phyloP scores from a whole-genome alignment of 2,329 filamentous ascomycete species.

The Sporothrix brasiliensis region DNA sequence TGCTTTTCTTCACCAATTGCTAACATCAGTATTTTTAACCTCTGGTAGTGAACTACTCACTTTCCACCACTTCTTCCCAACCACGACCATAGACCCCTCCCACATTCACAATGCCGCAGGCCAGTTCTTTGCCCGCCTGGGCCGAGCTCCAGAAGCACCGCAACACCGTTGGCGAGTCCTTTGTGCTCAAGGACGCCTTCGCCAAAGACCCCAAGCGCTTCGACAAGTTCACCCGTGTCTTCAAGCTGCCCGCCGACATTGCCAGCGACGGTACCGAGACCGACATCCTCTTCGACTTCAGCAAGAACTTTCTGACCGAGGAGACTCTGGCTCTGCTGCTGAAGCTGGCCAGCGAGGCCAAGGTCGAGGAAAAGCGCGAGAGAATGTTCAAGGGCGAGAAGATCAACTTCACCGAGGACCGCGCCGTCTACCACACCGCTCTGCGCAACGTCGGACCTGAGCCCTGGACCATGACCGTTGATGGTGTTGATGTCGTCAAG shows the following conservation, averaged over 20 bases:
- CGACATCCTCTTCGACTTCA: slow-evolving; percentile 97
- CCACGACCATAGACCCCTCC: neutral
- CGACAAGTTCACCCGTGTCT: slow-evolving; percentile 84
- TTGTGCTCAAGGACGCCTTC: slow-evolving; percentile 93
- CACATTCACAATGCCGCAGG: slow-evolving; percentile 68
- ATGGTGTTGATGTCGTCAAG: slow-evolving; percentile 90
- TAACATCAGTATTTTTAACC: neutral
- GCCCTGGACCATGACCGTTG: slow-evolving; percentile 80
- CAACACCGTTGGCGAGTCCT: slow-evolving; percentile 80
- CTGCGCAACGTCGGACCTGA: slow-evolving; percentile 75
- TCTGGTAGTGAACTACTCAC: neutral
- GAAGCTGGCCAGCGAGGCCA: slow-evolving; percentile 88
- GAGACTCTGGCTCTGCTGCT: slow-evolving; percentile 86
- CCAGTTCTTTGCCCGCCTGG: slow-evolving; percentile 85
- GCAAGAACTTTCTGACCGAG: slow-evolving; percentile 96
- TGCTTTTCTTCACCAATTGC: neutral
- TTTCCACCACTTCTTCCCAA: neutral
- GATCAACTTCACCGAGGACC: slow-evolving; percentile 98
- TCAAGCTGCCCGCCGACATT: slow-evolving; percentile 75
- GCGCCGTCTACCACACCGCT: slow-evolving; percentile 93
- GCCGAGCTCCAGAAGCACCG: slow-evolving; percentile 88
- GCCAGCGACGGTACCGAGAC: slow-evolving; percentile 59
- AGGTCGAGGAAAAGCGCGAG: slow-evolving; percentile 90
- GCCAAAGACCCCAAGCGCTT: slow-evolving; percentile 85
- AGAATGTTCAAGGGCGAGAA: slow-evolving; percentile 96